A percentile compares a stretch with the other conserved stretches of the same genome.
Conservation (phyloP, 345 rosid species). For the Orychophragmus violaceus region DNA sequence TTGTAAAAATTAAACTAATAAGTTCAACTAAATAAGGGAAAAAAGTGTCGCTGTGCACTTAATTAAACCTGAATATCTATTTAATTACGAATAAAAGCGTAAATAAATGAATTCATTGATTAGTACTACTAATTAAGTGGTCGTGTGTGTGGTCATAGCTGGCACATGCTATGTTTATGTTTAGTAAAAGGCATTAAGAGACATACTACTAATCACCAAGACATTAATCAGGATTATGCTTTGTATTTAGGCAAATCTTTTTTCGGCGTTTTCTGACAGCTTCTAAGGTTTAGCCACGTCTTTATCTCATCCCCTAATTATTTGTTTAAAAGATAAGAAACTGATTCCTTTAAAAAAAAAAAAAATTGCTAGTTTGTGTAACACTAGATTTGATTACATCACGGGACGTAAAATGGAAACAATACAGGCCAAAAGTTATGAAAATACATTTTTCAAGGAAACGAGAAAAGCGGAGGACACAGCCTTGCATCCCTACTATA, state of each 20-base stretch:
- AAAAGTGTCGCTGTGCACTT: not conserved
- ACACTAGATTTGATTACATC: constrained; percentile 16
- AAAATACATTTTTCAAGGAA: not conserved
- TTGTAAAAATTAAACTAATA: not conserved
- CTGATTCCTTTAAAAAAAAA: not conserved
- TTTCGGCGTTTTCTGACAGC: constrained; percentile 19
- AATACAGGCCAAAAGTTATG: not conserved
- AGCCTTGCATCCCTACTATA: not conserved
- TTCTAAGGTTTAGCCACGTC: constrained; percentile 24
- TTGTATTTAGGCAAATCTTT: constrained; percentile 22
- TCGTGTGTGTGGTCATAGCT: constrained; percentile 20
- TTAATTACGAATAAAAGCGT: not conserved
- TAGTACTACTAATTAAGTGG: constrained; percentile 5
- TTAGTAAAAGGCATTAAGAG: not conserved
- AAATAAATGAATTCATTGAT: not conserved
- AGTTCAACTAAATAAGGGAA: not conserved
- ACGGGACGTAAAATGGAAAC: not conserved
- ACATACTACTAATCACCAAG: constrained; percentile 11
- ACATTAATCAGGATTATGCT: constrained; percentile 24
- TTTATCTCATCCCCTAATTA: not conserved
- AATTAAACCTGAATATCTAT: not conserved
- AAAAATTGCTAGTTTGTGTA: not conserved
- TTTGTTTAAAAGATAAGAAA: not conserved
- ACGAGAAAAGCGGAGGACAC: not conserved
- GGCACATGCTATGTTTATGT: constrained; percentile 27